phyloP scores from a whole-genome alignment of 495 filamentous ascomycete species.

The Penicillium fimorum region DNA sequence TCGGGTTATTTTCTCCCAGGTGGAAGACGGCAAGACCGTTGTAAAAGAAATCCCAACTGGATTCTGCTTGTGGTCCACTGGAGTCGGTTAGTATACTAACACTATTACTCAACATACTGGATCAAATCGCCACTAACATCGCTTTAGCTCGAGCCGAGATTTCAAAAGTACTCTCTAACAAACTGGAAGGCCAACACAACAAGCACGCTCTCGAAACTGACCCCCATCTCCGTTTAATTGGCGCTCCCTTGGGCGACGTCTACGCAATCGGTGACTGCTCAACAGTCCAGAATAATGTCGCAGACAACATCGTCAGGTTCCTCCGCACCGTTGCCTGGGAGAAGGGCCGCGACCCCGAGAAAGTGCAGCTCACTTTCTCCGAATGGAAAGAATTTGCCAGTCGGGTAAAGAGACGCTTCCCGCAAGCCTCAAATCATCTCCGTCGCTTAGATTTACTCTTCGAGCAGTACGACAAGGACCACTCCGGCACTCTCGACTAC shows the following conservation, averaged over 20 bases:
- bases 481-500: conserved; percentile 90
- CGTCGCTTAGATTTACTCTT: conserved; percentile 87
- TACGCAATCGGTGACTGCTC: conserved; percentile 97
- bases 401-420: conserved; percentile 83
- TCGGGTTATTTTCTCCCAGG: conserved; percentile 84
- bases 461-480: conserved; percentile 86
- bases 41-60: conserved; percentile 93
- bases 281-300: conserved; percentile 94
- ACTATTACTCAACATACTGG: neutral
- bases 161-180: conserved; percentile 66
- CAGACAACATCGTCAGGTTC: conserved; percentile 82
- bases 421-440: conserved; percentile 88
- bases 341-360: conserved; percentile 81
- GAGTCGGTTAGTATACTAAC: conserved; percentile 56
- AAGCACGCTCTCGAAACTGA: conserved; percentile 93
- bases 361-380: conserved; percentile 73
- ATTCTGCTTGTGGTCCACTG: conserved; percentile 98
- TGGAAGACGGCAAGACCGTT: conserved; percentile 67
- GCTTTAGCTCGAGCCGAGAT: conserved; percentile 72
- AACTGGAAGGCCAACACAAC: conserved; percentile 80
- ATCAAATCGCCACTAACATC: conserved; percentile 12
- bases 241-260: conserved; percentile 89
- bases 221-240: conserved; percentile 85
- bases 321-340: conserved; percentile 90
- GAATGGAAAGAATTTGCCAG: conserved; percentile 86